phyloP scores from a whole-genome alignment of 1,139 yeast genomes.

The Hemisphaericaspora subhashii region DNA sequence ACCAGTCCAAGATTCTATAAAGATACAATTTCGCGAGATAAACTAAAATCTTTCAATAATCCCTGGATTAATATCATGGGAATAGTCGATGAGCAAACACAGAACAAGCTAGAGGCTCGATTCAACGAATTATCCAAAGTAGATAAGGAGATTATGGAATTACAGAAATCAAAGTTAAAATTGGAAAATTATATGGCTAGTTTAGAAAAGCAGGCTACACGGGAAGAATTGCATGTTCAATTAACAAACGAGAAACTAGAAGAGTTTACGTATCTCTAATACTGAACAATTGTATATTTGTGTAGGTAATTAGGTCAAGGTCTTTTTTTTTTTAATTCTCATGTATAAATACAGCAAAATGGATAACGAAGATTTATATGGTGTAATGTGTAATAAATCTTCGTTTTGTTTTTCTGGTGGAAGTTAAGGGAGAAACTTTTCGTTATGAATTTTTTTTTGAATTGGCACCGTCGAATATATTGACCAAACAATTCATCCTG shows the following conservation, averaged over 20 bases:
- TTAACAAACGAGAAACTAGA: constrained; percentile 43
- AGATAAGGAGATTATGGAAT: constrained; percentile 27
- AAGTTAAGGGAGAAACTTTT: too few relatives aligned
- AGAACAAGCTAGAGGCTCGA: constrained; percentile 20
- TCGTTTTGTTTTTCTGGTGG: too few relatives aligned
- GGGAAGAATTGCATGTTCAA: constrained; percentile 40
- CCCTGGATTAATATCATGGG: constrained; percentile 31
- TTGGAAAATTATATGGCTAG: constrained; percentile 23
- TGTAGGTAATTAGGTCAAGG: neutral
- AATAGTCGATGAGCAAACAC: constrained; percentile 23
- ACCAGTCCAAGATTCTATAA: constrained; percentile 10
- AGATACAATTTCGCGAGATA: constrained; percentile 11
- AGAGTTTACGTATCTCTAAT: constrained; percentile 37
- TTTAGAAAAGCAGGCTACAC: constrained; percentile 29
- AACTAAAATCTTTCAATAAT: constrained; percentile 21
- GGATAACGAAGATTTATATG: too few relatives aligned
- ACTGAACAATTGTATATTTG: neutral
- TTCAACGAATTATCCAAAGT: constrained; percentile 21
- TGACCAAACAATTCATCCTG: too few relatives aligned
- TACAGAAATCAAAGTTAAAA: constrained; percentile 25
- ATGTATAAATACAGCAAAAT: neutral
- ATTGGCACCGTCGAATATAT: too few relatives aligned
- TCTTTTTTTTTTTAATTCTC: neutral
- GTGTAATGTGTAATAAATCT: too few relatives aligned
- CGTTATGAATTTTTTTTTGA: too few relatives aligned